Base-by-base conservation (phyloP, 768 basidiomycete genomes). In the Termitomyces sp. region DNA sequence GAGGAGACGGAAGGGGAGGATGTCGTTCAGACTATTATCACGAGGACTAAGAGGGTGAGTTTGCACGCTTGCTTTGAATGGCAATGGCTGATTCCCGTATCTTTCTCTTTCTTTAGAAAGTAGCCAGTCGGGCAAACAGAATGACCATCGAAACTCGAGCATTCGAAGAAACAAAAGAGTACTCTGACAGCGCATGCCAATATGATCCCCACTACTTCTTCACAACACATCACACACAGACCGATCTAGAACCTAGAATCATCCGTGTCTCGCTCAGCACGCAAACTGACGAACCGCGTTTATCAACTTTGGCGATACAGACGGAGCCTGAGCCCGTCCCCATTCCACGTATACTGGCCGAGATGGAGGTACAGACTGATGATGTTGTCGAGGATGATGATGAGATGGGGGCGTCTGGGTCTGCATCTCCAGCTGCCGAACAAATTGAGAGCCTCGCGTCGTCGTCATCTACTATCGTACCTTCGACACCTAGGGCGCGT, bases 21-120 rank as follows among this genome's bases (percentile, higher is more conserved):
- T 66, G 84, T 89, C 43, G 84, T 90, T 60, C 88, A 95, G 71
- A 94, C 93, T 3, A 94, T 95, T 63, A 93, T 95, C 64, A 94
- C 92, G 1, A 77, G 91, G 59, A 89, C 85, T 67, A 91, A 88
- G 72, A 79, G 88, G 77, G 88, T 88, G 67, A 28, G 75, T 67
- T 13, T 12, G 26, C 10, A 61, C 48, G 44, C 61, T 65, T 38
- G 66, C 48, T 51, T 23, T 2, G 18, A 26, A 57, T 41, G 33
- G 8, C 30, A 60, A 54, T 56, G 56, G n/a, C 50, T 58, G 26
- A 64, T 61, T 4, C 48, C 50, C 9, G 32, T 32, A 7, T 61
- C 55, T 10, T 20, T 20, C 50, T 68, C 55, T 10, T 20, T 20
- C 50, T 68, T 53, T 69, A 91, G 89, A 90, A 88, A 71, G 84